Percentiles rank a stretch among this genome's conserved stretches.
phyloP scores from a whole-genome alignment of 768 basidiomycete species.

The Xerocomus spinulosus region DNA sequence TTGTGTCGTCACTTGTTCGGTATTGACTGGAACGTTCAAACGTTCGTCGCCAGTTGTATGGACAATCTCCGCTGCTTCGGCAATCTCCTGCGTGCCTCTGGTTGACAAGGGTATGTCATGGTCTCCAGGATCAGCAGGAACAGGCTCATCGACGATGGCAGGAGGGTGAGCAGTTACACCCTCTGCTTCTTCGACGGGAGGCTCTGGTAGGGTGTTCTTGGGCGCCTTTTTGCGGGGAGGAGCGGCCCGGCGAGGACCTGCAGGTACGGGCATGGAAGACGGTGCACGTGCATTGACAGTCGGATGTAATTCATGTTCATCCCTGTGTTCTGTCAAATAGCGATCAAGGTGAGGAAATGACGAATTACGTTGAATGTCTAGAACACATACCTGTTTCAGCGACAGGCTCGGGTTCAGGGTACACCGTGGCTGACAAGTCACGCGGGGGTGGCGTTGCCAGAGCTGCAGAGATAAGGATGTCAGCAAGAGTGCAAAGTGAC shows the following conservation, averaged over 20 bases:
- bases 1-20: not conserved
- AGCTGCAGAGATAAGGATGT: slow-evolving; percentile 6
- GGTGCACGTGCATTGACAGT: slow-evolving; percentile 36
- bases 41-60: slow-evolving; percentile 1
- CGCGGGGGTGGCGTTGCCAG: slow-evolving; percentile 12
- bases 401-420: slow-evolving; percentile 1
- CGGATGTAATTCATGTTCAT: slow-evolving; percentile 26
- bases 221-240: slow-evolving; percentile 66
- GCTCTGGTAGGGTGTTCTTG: slow-evolving; percentile 40
- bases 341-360: slow-evolving; percentile 5
- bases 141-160: slow-evolving; percentile 4
- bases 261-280: slow-evolving; percentile 67
- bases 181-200: slow-evolving; percentile 19
- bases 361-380: not conserved
- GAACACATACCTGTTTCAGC: slow-evolving; percentile 17
- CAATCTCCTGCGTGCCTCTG: slow-evolving; percentile 11
- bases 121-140: not conserved
- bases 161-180: not conserved
- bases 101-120: slow-evolving; percentile 1
- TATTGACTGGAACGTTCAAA: not conserved
- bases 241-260: slow-evolving; percentile 66
- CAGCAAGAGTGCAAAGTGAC: slow-evolving; percentile 2
- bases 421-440: slow-evolving; percentile 2
- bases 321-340: slow-evolving; percentile 16
- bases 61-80: not conserved